These are phyloP conservation scores for Gyrodon lividus DNA, from an alignment of 768 basidiomycete genomes.

Conservation along the genomic window DNA sequence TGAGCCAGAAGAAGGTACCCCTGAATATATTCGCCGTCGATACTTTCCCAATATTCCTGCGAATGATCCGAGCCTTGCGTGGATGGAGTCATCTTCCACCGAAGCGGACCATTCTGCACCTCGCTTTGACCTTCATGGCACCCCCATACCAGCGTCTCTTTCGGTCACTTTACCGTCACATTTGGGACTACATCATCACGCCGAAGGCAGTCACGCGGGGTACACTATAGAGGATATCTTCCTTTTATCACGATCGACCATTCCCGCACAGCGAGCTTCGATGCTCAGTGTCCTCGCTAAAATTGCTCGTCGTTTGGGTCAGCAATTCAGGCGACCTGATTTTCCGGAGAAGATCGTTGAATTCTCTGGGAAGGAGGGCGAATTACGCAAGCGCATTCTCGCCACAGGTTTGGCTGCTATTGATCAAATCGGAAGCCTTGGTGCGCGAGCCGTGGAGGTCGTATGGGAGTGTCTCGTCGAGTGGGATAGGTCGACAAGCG, in stretches of 20 bases:
- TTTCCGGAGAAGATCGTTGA: constrained; percentile 1
- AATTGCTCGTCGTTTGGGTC: constrained; percentile 43
- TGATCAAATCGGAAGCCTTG: constrained; percentile 62
- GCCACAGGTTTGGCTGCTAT: constrained; percentile 68
- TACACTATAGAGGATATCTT: constrained; percentile 89
- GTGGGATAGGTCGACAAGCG: constrained; percentile 45
- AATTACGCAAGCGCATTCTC: constrained; percentile 60
- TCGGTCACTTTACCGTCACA: constrained; percentile 70
- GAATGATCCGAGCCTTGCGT: constrained; percentile 74
- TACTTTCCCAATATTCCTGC: constrained; percentile 76
- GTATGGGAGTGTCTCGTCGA: constrained; percentile 71
- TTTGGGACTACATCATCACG: constrained; percentile 89
- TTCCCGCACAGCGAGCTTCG: constrained; percentile 77
- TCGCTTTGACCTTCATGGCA: constrained; percentile 78
- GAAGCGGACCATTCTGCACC: constrained; percentile 31
- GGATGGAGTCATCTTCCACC: constrained; percentile 52
- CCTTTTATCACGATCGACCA: constrained; percentile 73
- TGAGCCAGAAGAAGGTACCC: constrained; percentile 65
- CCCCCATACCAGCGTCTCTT: constrained; percentile 55
- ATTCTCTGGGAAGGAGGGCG: constrained; percentile 33
- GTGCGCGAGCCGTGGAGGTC: constrained; percentile 65
- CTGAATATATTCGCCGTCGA: constrained; percentile 78
- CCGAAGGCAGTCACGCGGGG: constrained; percentile 71
- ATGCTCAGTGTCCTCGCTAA: constrained; percentile 75
- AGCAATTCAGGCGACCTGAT: constrained; percentile 10